Evolutionary conservation across 139 green algal species (phyloP).

Genomic region (Helicosporidium sp.): DNA sequence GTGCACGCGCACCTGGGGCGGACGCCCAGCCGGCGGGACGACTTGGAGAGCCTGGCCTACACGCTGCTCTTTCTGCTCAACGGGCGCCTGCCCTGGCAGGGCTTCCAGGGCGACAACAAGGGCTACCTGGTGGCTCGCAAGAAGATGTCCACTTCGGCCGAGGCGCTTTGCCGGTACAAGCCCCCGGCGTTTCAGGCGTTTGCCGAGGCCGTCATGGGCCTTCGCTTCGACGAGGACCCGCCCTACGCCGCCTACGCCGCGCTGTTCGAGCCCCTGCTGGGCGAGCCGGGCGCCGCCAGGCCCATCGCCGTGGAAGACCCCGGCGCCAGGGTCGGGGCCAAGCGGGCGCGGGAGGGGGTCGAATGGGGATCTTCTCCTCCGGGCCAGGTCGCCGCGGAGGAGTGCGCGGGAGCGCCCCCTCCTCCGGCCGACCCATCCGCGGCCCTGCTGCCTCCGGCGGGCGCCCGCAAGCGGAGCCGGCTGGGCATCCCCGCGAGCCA

Average conservation of each 20-base stretch:
- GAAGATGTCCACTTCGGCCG: constrained; percentile 80
- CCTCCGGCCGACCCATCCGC: too few species aligned
- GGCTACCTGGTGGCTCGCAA: constrained; percentile 92
- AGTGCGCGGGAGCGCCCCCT: constrained; percentile 38
- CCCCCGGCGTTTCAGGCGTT: constrained; percentile 68
- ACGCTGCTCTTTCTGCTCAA: constrained; percentile 93
- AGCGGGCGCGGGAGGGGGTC: constrained; percentile 63
- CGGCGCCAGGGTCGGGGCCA: constrained; percentile 66
- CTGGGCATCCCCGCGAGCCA: constrained; percentile 74
- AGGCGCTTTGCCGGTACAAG: constrained; percentile 81
- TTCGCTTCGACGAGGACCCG: constrained; percentile 92
- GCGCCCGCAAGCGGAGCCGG: constrained; percentile 71
- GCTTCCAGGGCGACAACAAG: constrained; percentile 94
- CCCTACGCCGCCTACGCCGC: constrained; percentile 64
- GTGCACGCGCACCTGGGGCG: constrained; percentile 89
- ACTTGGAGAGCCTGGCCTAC: constrained; percentile 92
- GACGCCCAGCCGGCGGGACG: constrained; percentile 68
- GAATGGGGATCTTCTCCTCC: too few species aligned
- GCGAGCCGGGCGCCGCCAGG: not conserved
- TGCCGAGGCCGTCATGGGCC: constrained; percentile 72
- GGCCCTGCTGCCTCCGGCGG: too few species aligned
- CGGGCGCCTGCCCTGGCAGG: constrained; percentile 68
- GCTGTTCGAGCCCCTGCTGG: constrained; percentile 71
- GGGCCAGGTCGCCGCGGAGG: constrained; percentile 43
- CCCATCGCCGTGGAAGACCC: constrained; percentile 17